Conservation (phyloP, 257 asterid species). For the Cordia subcordata region DNA sequence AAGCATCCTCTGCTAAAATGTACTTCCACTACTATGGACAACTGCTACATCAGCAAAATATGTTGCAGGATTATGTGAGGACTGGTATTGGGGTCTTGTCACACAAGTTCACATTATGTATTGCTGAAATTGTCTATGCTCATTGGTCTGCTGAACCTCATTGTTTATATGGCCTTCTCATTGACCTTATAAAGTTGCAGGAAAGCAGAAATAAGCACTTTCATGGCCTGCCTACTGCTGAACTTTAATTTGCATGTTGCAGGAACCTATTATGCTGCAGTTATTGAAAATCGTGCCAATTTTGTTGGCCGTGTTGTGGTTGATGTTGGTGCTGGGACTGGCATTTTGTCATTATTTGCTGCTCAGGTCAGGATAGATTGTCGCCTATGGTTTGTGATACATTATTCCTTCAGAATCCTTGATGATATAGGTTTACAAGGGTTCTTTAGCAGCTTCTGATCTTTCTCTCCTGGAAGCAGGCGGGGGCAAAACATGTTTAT, state of each 20-base stretch:
- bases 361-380: constrained; percentile 63
- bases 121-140: too few species aligned
- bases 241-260: constrained; percentile 21
- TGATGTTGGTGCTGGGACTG: constrained; percentile 99
- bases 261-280: constrained; percentile 98
- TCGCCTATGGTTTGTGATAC: neutral
- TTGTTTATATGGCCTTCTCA: too few species aligned
- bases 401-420: neutral
- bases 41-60: constrained; percentile 96
- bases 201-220: too few species aligned
- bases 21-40: constrained; percentile 98
- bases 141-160: too few species aligned
- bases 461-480: constrained; percentile 34
- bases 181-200: too few species aligned
- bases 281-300: constrained; percentile 89
- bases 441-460: constrained; percentile 2
- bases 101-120: too few species aligned
- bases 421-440: neutral
- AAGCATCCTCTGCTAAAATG: constrained; percentile 96
- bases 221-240: neutral
- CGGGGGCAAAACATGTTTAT: constrained; percentile 98
- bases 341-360: constrained; percentile 96
- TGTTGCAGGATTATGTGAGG: constrained; percentile 98
- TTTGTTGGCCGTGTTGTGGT: constrained; percentile 78
- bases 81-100: constrained; percentile 43